These are phyloP conservation scores for Thraustotheca clavata DNA, from an alignment of 352 stramenopile species.

Conservation along the genomic window DNA sequence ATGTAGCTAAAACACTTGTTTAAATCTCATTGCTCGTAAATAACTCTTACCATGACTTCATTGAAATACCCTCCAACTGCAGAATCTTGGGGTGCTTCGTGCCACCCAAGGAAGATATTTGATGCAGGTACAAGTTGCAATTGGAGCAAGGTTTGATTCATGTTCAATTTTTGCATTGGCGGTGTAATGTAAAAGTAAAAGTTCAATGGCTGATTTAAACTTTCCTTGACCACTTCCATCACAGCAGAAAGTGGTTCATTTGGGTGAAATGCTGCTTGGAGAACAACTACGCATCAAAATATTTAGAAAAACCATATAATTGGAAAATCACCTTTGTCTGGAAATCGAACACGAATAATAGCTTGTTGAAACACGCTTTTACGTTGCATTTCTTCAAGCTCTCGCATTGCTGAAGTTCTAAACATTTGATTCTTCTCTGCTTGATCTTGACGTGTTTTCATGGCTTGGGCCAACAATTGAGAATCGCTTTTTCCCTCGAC, in stretches of 20 bases:
- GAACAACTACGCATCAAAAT: conserved; percentile 31
- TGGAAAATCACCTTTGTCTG: conserved; percentile 53
- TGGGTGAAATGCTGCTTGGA: conserved; percentile 79
- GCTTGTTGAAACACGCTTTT: conserved; percentile 72
- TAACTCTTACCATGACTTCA: not conserved
- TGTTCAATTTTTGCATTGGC: conserved; percentile 50
- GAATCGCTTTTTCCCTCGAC: conserved; percentile 32
- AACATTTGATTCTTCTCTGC: conserved; percentile 83
- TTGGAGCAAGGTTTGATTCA: conserved; percentile 48
- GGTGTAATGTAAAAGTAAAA: conserved; percentile 81
- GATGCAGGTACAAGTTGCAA: conserved; percentile 70
- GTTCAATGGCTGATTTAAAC: conserved; percentile 27
- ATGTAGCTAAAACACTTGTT: conserved; percentile 1
- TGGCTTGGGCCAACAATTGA: conserved; percentile 60
- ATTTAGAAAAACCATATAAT: not conserved
- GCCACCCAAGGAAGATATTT: conserved; percentile 69
- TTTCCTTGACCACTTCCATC: conserved; percentile 49
- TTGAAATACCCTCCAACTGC: conserved; percentile 26
- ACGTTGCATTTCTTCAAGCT: conserved; percentile 77
- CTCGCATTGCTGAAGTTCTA: conserved; percentile 77
- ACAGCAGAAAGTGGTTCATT: conserved; percentile 70
- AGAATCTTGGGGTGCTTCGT: conserved; percentile 24
- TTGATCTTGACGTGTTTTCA: conserved; percentile 57
- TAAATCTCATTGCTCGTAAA: not conserved
- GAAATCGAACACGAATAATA: conserved; percentile 75